Evolutionary conservation across 2,329 filamentous ascomycete species (phyloP).

Genomic region (Fusarium falciforme): DNA sequence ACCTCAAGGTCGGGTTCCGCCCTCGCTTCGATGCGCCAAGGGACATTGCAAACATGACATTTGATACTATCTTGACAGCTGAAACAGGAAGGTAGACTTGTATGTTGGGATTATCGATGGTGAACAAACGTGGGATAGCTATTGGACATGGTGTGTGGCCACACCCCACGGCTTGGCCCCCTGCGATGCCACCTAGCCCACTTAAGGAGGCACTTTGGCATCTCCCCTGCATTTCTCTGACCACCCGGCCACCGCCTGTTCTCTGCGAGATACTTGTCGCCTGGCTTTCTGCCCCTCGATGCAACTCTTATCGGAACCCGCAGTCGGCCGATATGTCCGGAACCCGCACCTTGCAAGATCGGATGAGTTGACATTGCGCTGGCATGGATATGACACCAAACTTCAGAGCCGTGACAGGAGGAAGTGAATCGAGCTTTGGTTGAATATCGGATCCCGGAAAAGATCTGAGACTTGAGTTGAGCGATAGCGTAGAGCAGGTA

Average conservation of each 20-base stretch:
- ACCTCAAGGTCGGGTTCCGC: slow-evolving; percentile 2
- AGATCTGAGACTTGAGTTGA: neutral
- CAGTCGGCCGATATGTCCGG: slow-evolving; percentile 2
- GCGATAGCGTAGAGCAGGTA: neutral
- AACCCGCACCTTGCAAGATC: slow-evolving; percentile 2
- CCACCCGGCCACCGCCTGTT: neutral
- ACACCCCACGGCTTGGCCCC: neutral
- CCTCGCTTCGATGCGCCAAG: neutral
- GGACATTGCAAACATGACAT: neutral
- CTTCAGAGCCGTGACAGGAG: neutral
- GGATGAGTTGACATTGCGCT: neutral
- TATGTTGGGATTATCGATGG: neutral
- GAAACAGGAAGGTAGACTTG: neutral
- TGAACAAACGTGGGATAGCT: neutral
- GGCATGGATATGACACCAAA: neutral
- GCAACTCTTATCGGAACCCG: slow-evolving; percentile 3
- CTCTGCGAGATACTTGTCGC: neutral
- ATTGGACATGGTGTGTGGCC: neutral
- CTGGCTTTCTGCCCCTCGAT: neutral
- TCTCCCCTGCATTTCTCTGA: neutral
- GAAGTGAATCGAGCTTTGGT: neutral
- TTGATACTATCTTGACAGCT: neutral
- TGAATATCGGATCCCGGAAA: slow-evolving; percentile 4
- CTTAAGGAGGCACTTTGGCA: neutral
- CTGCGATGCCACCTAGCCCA: neutral